These are phyloP conservation scores for Aechmea fasciata DNA, from an alignment of 176 grass and related monocot species.

Conservation along the genomic window DNA sequence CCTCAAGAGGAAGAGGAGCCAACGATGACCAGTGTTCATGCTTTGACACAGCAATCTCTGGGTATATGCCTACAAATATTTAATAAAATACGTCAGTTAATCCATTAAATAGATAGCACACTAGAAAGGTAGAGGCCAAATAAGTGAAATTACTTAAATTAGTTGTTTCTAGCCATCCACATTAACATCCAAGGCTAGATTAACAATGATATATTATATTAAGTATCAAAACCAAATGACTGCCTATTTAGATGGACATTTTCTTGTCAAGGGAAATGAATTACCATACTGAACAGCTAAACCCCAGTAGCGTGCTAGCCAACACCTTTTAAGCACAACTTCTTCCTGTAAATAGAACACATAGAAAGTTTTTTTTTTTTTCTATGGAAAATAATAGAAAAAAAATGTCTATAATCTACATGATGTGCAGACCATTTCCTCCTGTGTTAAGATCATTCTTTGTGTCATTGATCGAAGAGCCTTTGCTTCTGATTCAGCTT, in stretches of 20 bases:
- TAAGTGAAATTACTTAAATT: neutral
- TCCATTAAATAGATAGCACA: neutral
- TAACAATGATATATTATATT: too few species aligned
- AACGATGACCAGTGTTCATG: slow-evolving; percentile 97
- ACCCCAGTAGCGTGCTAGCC: slow-evolving; percentile 99
- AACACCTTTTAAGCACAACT: slow-evolving; percentile 94
- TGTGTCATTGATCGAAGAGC: slow-evolving; percentile 81
- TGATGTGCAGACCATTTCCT: slow-evolving; percentile 78
- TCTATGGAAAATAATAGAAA: slow-evolving; percentile 13
- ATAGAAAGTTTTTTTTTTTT: slow-evolving; percentile 2
- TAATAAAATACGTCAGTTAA: slow-evolving; percentile 21
- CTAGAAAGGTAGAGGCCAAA: neutral
- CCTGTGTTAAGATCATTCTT: slow-evolving; percentile 90
- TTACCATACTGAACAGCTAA: slow-evolving; percentile 94
- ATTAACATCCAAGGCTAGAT: neutral
- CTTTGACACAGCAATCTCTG: slow-evolving; percentile 88
- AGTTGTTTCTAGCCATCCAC: neutral
- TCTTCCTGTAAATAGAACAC: slow-evolving; percentile 70
- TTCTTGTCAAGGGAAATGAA: neutral
- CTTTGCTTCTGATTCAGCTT: slow-evolving; percentile 70
- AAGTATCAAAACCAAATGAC: slow-evolving; percentile 3
- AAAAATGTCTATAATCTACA: slow-evolving; percentile 11
- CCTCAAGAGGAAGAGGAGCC: slow-evolving; percentile 88
- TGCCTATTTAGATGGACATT: neutral
- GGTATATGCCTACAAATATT: slow-evolving; percentile 76